These are phyloP conservation scores for Conticribra guillardii DNA, from an alignment of 108 stramenopile genomes.

Conservation along the genomic window DNA sequence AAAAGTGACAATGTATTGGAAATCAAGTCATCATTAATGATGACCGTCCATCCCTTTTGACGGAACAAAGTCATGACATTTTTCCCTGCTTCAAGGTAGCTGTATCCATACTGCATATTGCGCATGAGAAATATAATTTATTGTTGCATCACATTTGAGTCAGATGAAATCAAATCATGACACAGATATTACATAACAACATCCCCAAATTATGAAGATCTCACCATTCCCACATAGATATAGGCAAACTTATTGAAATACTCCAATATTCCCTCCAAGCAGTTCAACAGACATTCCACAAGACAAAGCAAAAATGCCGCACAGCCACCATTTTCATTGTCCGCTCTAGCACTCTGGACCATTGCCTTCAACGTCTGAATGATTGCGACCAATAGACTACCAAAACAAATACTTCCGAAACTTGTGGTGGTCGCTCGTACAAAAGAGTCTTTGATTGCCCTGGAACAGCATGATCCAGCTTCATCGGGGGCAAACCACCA, in stretches of 20 bases:
- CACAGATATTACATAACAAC: too few relatives aligned
- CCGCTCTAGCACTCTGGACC: conserved; percentile 52
- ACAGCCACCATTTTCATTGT: conserved; percentile 53
- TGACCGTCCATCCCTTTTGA: conserved; percentile 61
- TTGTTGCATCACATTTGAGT: not conserved
- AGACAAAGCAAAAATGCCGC: conserved; percentile 66
- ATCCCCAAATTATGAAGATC: conserved; percentile 3
- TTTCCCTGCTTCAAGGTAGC: conserved; percentile 77
- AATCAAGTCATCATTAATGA: conserved; percentile 67
- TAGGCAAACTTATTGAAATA: conserved; percentile 86
- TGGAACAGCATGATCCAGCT: conserved; percentile 63
- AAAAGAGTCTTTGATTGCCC: conserved; percentile 58
- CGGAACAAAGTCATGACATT: conserved; percentile 60
- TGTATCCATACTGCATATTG: conserved; percentile 67
- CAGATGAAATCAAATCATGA: too few relatives aligned
- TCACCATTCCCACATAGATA: conserved; percentile 80
- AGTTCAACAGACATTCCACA: conserved; percentile 70
- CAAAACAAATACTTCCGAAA: conserved; percentile 92
- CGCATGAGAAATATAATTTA: conserved; percentile 6
- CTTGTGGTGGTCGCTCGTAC: conserved; percentile 71
- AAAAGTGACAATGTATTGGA: conserved; percentile 54
- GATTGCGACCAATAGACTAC: conserved; percentile 83
- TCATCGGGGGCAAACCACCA: conserved; percentile 92
- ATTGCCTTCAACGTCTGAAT: conserved; percentile 74
- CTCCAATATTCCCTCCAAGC: conserved; percentile 68